Evolutionary conservation across 352 stramenopile species (phyloP), one percentile per base, ranked within the genome.

Genomic region (Globisporangium lucens): DNA sequence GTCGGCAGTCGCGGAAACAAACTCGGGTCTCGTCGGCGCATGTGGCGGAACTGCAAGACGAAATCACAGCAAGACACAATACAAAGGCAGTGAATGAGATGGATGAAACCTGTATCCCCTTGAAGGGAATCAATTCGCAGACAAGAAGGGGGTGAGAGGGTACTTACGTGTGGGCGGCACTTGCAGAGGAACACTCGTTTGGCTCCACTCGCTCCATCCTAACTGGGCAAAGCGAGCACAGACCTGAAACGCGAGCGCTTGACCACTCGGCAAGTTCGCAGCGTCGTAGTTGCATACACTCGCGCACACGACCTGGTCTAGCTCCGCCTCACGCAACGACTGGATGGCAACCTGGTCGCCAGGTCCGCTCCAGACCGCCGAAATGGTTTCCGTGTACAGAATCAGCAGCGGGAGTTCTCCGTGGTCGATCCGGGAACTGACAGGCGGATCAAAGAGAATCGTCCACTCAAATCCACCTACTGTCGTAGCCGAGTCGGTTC

Each of bases 131-230:
- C 15, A 58, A 41, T 4, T n/a, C 5, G 7, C 4, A 30, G 12
- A 4, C 30, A 24, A 9, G 12, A 0, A 35, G 12, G 0, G 6
- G 35, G 2, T 24, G 9, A 43, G 36, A 33, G 30, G 15, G 30
- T 3, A 66, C 66, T 9, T 57, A 77, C 72, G 65, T 17, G 79
- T 91, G 1, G 67, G 53, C 1, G 81, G 81, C 1, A 83, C 71
- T 15, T 52, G 15, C 0, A 89, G 62, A 9, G 78, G 67, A 3
- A 70, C 65, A 29, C 70, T 89, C 15, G 75, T 70, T 15, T 60
- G 61, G 51, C 81, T 91, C 81, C 83, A 89, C n/a, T 75, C 71
- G 65, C 79, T 81, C 82, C 80, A 90, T 0, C 74, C 76, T 1
- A 71, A 36, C 0, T 29, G 29, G 10, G 73, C 67, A 49, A 74